Evolutionary conservation across 495 filamentous ascomycete genomes (phyloP).

Genomic region (Aspergillus olivimuriae): DNA sequence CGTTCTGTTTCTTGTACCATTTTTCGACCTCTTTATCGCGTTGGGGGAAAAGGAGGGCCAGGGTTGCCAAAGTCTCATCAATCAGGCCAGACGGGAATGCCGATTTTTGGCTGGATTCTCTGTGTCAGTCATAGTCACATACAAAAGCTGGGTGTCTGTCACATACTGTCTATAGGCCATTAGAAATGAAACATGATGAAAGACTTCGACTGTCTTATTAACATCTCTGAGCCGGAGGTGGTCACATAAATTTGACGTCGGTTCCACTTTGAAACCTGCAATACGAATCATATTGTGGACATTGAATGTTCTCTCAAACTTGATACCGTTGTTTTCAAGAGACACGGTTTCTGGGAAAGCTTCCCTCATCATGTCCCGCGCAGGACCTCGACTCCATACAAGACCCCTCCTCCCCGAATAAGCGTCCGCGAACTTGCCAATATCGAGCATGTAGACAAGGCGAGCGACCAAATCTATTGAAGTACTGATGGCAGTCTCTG

Average conservation of each 20-base stretch:
- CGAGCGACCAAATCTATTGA: neutral
- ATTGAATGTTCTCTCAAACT: neutral
- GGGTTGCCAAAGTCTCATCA: slow-evolving; percentile 39
- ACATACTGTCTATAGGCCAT: neutral
- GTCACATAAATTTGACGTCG: slow-evolving; percentile 39
- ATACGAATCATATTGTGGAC: slow-evolving; percentile 14
- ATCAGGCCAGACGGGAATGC: slow-evolving; percentile 26
- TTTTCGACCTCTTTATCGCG: slow-evolving; percentile 14
- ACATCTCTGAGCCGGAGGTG: slow-evolving; percentile 37
- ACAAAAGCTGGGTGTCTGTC: no score
- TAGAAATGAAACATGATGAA: slow-evolving; percentile 38
- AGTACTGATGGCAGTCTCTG: neutral
- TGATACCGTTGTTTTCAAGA: neutral
- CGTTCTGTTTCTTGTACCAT: slow-evolving; percentile 23
- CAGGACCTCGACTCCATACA: neutral
- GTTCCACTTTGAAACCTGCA: slow-evolving; percentile 31
- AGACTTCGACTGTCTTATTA: slow-evolving; percentile 34
- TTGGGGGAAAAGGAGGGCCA: slow-evolving; percentile 41
- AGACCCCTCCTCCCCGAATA: neutral
- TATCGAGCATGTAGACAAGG: neutral
- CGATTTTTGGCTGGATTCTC: neutral
- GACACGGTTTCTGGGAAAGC: no score
- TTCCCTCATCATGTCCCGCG: no score
- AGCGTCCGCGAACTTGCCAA: neutral
- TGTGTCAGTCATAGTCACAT: no score